phyloP scores from a whole-genome alignment of 352 stramenopile genomes.

The Pythium volutum region DNA sequence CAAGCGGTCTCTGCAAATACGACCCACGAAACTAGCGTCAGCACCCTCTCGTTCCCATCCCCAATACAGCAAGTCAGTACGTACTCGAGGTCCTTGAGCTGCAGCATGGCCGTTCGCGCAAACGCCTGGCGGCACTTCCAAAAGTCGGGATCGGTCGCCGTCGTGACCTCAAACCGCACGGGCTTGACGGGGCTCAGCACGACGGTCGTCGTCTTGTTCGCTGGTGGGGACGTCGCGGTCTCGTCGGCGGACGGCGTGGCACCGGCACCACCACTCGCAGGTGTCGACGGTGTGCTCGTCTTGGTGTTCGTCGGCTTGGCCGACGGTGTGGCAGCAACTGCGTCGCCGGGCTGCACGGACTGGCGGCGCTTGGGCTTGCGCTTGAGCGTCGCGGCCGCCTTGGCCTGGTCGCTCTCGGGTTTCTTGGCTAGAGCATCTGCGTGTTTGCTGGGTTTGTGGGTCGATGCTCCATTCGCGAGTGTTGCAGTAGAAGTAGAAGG shows the following conservation, averaged over 20 bases:
- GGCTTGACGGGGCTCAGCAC: constrained; percentile 13
- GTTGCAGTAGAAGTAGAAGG: too few species aligned
- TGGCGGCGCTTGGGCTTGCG: constrained; percentile 7
- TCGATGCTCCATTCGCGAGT: too few species aligned
- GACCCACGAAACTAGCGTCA: not conserved
- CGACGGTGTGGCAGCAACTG: not conserved
- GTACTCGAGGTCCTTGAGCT: constrained; percentile 39
- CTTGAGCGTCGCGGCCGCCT: constrained; percentile 13
- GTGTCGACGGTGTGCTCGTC: constrained; percentile 2
- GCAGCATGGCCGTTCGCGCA: constrained; percentile 30
- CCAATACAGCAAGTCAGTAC: not conserved
- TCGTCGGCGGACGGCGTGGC: not conserved
- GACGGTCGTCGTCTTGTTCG: constrained; percentile 1
- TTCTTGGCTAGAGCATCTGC: constrained; percentile 11
- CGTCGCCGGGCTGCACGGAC: not conserved
- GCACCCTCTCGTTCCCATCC: not conserved
- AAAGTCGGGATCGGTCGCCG: constrained; percentile 30
- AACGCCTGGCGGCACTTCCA: constrained; percentile 36
- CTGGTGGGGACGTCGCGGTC: not conserved
- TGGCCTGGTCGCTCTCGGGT: constrained; percentile 5
- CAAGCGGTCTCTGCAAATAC: constrained; percentile 21
- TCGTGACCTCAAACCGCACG: constrained; percentile 19
- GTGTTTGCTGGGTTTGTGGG: not conserved
- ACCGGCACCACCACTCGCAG: not conserved
- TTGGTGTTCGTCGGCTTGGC: not conserved